These are phyloP conservation scores for Wickerhamiella slavikovae DNA, from an alignment of 805 yeast genomes.

Conservation along the genomic window DNA sequence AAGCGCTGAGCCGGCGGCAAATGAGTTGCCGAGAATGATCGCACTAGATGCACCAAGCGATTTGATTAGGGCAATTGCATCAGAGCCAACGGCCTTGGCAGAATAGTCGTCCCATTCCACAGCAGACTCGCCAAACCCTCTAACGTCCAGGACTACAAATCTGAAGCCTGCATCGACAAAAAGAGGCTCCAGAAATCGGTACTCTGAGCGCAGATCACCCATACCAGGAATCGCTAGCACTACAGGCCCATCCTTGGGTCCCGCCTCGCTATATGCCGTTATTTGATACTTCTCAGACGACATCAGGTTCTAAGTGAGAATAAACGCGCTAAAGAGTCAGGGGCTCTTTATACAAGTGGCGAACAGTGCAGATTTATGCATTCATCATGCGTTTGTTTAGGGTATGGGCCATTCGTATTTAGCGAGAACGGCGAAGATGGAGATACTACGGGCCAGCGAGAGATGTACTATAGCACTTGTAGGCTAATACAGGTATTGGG, in stretches of 20 bases:
- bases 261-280: no score
- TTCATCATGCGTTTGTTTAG: no score
- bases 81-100: neutral
- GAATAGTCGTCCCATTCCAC: neutral
- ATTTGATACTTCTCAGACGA: no score
- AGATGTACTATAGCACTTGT: no score
- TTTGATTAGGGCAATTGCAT: neutral
- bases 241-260: neutral
- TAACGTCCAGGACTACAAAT: slow-evolving; percentile 1
- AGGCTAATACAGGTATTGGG: no score
- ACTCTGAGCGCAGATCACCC: neutral
- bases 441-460: no score
- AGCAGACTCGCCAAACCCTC: slow-evolving; percentile 1
- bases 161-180: slow-evolving; percentile 8
- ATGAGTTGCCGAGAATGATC: neutral
- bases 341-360: no score
- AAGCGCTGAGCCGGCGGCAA: neutral
- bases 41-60: neutral
- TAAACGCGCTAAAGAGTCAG: no score
- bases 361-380: no score
- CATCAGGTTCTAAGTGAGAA: no score
- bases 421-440: no score
- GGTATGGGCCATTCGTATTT: no score
- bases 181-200: neutral
- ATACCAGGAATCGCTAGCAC: neutral